Percentiles rank a stretch among this genome's conserved stretches.
These are phyloP conservation scores for Naegleria lovaniensis DNA, from an alignment of 208 protist genomes.

Conservation along the genomic window DNA sequence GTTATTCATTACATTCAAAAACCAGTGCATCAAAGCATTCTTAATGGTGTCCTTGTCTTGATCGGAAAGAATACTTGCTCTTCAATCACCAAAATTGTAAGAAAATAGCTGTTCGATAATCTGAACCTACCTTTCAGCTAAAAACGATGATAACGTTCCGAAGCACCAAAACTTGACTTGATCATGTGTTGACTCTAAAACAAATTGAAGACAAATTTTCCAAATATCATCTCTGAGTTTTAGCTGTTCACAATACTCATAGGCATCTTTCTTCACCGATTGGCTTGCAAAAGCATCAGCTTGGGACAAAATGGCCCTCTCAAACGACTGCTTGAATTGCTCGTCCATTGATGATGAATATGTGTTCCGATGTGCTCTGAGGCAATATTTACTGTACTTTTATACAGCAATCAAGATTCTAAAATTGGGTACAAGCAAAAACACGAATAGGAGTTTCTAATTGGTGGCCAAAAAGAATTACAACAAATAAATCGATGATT, in stretches of 20 bases:
- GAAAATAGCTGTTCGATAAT: not conserved
- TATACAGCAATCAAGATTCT: no score
- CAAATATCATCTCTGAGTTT: conserved; percentile 3
- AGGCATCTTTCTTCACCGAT: not conserved
- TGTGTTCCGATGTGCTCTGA: no score
- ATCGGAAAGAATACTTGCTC: not conserved
- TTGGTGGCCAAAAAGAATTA: no score
- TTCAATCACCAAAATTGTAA: not conserved
- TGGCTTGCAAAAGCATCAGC: not conserved
- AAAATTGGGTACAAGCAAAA: no score
- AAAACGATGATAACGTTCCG: not conserved
- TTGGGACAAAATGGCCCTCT: not conserved
- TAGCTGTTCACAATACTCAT: not conserved
- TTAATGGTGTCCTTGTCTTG: not conserved
- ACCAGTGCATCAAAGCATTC: not conserved
- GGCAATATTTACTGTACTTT: no score
- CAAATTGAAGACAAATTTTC: not conserved
- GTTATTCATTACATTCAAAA: not conserved
- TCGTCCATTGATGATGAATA: not conserved
- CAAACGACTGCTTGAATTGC: not conserved
- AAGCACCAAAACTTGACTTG: conserved; percentile 21
- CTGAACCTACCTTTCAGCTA: not conserved
- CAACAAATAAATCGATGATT: no score
- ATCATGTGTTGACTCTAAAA: not conserved
- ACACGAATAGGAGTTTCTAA: not conserved